Evolutionary conservation across 495 filamentous ascomycete genomes (phyloP).

Genomic region (Lophiostoma macrostomum): DNA sequence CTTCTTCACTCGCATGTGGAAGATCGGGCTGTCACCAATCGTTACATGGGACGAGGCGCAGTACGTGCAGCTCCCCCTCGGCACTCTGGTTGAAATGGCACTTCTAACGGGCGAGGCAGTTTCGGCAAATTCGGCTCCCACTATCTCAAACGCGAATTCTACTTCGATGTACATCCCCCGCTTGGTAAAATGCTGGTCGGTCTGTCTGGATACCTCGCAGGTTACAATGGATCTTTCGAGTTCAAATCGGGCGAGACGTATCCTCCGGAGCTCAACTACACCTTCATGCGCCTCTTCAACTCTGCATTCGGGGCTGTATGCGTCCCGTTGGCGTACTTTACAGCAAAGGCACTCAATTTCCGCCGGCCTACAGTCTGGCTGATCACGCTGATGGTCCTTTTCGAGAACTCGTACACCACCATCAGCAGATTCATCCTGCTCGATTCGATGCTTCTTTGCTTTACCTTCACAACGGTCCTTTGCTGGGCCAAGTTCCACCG

Average conservation of each 20-base stretch:
- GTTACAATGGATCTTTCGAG: slow-evolving; percentile 99
- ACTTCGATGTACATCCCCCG: slow-evolving; percentile 98
- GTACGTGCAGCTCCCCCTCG: slow-evolving; percentile 47
- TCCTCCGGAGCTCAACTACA: slow-evolving; percentile 90
- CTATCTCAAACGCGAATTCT: slow-evolving; percentile 97
- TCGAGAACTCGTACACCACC: slow-evolving; percentile 97
- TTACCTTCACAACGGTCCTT: slow-evolving; percentile 92
- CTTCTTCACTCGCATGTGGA: slow-evolving; percentile 93
- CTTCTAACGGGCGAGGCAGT: slow-evolving; percentile 47
- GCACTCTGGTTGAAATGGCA: background rate
- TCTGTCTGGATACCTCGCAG: slow-evolving; percentile 89
- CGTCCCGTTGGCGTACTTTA: slow-evolving; percentile 92
- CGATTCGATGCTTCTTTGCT: slow-evolving; percentile 97
- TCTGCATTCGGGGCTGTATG: slow-evolving; percentile 89
- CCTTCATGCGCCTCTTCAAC: slow-evolving; percentile 98
- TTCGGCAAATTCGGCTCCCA: slow-evolving; percentile 99
- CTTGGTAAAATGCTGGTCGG: slow-evolving; percentile 98
- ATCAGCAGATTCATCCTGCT: slow-evolving; percentile 97
- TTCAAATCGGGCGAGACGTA: slow-evolving; percentile 98
- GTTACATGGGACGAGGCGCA: slow-evolving; percentile 99
- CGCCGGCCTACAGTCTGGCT: slow-evolving; percentile 86
- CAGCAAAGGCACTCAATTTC: slow-evolving; percentile 84
- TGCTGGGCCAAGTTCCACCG: slow-evolving; percentile 96
- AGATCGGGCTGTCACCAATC: slow-evolving; percentile 90
- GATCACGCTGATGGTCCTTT: slow-evolving; percentile 92